phyloP scores from a whole-genome alignment of 202 grass and related monocot species.

The Eragrostis tef region DNA sequence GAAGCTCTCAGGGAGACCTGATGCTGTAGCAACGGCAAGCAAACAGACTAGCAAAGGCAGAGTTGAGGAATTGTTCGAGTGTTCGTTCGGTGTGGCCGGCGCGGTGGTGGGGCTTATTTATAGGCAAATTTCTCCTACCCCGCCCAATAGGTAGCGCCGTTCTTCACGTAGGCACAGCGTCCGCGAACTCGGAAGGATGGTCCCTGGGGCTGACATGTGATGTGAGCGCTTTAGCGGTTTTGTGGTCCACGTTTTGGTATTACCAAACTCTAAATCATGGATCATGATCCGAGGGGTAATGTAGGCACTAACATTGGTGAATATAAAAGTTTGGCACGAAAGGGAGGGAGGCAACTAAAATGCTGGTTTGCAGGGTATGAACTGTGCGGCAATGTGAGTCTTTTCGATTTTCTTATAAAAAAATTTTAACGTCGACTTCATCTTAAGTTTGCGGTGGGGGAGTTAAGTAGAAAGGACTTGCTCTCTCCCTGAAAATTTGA shows the following conservation, averaged over 20 bases:
- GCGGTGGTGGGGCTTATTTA: slow-evolving; percentile 61
- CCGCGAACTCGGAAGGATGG: background rate
- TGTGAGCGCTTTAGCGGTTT: background rate
- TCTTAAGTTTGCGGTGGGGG: too few relatives aligned
- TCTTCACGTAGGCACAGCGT: background rate
- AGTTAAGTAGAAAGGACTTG: background rate
- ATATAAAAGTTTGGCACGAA: too few relatives aligned
- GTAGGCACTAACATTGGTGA: too few relatives aligned
- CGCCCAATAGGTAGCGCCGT: slow-evolving; percentile 22
- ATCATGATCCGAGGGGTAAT: background rate
- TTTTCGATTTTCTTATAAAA: too few relatives aligned
- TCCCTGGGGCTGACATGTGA: slow-evolving; percentile 8
- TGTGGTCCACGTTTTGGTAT: background rate
- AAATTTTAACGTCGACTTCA: too few relatives aligned
- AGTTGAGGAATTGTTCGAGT: slow-evolving; percentile 11
- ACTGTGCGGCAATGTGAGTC: too few relatives aligned
- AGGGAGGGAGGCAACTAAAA: too few relatives aligned
- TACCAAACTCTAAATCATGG: background rate
- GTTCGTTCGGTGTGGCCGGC: slow-evolving; percentile 44
- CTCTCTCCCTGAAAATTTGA: background rate
- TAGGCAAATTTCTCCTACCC: slow-evolving; percentile 31
- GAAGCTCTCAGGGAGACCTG: background rate
- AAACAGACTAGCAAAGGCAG: background rate
- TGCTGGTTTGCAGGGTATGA: too few relatives aligned
- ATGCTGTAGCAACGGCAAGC: slow-evolving; percentile 16